These are phyloP conservation scores for Syzygium oleosum DNA, from an alignment of 345 rosid species.

Conservation along the genomic window DNA sequence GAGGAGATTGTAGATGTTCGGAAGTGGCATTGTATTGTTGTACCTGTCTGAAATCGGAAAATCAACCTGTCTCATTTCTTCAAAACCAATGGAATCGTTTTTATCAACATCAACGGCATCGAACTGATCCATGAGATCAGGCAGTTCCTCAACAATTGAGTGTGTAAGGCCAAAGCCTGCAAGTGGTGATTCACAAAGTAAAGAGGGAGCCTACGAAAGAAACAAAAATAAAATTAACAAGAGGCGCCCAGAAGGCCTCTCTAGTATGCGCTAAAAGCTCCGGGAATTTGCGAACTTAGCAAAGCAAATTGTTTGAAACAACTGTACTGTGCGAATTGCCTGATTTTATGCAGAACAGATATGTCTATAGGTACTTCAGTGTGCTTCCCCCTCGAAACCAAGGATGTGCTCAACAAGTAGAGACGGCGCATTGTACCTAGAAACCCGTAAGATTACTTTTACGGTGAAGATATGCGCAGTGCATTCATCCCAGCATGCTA, in stretches of 20 bases:
- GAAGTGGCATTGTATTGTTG: neutral
- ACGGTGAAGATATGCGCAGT: neutral
- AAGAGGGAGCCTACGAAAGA: neutral
- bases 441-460: neutral
- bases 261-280: neutral
- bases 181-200: neutral
- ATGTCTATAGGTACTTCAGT: conserved; percentile 35
- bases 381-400: conserved; percentile 45
- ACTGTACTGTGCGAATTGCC: conserved; percentile 36
- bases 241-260: neutral
- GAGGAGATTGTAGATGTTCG: neutral
- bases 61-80: conserved; percentile 37
- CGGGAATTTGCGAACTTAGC: neutral
- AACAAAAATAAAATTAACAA: neutral
- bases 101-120: conserved; percentile 39
- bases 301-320: conserved; percentile 40
- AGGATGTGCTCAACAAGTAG: conserved; percentile 25
- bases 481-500: neutral
- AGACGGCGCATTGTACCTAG: neutral
- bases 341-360: conserved; percentile 29
- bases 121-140: conserved; percentile 36
- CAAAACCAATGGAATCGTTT: conserved; percentile 38
- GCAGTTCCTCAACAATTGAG: conserved; percentile 26
- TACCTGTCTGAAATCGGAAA: neutral
- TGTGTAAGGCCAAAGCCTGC: conserved; percentile 44